Base-by-base conservation (phyloP, 2,329 filamentous ascomycete species). In the Emergomyces orientalis region DNA sequence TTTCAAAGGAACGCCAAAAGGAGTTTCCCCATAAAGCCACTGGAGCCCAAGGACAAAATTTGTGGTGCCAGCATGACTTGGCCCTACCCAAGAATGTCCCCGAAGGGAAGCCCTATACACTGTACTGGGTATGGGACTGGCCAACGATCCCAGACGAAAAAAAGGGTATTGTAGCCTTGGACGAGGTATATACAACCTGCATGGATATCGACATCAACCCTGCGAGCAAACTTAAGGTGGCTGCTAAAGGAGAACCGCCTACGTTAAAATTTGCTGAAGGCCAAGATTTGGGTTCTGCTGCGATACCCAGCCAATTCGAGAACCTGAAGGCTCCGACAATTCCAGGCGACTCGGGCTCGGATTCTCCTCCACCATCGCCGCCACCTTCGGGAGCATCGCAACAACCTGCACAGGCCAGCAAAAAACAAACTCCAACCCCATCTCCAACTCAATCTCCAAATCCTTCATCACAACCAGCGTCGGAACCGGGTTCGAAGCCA, bases 111-210 rank as follows among this genome's bases (percentile, higher is more conserved):
- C 81, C 82, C 34, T 90, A 92, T 73, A 93, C 91, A 2, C 77
- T 96, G 60, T 96, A 96, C 80, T 97, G 93, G 93, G 88, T 97
- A 55, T 97, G 94, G 94, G 88, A 96, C 75, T 99, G 91, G 90
- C 87, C 88, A 2, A 87, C 84, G 17, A 79, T 67, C n/a, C 70
- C 76, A 13, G 69, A 70, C 45, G 71, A 65, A 22, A 71, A 77
- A 64, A 68, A 73, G 19, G 47, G 47, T 6, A 69, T 65, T 9
- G 67, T 76, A 27, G 74, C 75, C n/a, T 66, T 76, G 7, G 78
- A 77, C 49, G 78, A 81, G 67, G 71, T 79, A 45, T 81, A 81
- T 64, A 81, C 79, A 1, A 79, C 77, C 17, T 81, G 79, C 65
- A 79, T 81, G 69, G 79, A 81, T 65, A 70, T 81, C 25, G 74